Evolutionary conservation across 1,139 yeast genomes (phyloP).

Genomic region (Yarrowia galli): DNA sequence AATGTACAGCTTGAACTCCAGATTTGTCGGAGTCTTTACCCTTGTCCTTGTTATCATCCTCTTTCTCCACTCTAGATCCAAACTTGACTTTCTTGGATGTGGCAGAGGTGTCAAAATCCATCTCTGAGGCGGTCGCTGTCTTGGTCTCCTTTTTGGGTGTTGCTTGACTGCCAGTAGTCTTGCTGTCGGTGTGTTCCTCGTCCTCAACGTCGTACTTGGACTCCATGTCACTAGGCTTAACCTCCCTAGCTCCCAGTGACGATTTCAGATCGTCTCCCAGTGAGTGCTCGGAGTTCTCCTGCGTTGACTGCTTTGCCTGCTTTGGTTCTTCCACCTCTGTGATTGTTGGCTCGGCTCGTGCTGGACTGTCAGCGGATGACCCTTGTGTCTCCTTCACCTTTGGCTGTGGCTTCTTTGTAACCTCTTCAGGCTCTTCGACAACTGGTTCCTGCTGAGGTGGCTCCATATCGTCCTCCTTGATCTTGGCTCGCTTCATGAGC

Average conservation of each 20-base stretch:
- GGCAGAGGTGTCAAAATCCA: conserved; percentile 13
- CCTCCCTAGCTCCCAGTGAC: conserved; percentile 7
- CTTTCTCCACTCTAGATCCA: not conserved
- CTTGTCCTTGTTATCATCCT: not conserved
- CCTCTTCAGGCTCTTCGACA: not conserved
- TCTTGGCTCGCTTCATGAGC: conserved; percentile 52
- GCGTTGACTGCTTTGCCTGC: not conserved
- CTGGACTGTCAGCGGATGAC: too few relatives aligned
- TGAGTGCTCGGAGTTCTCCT: not conserved
- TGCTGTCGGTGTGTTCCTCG: not conserved
- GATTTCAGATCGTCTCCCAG: conserved; percentile 15
- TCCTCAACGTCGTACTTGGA: conserved; percentile 14
- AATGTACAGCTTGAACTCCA: conserved; percentile 19
- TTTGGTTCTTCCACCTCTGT: not conserved
- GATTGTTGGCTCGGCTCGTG: not conserved
- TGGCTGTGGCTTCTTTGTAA: not conserved
- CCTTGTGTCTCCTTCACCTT: not conserved
- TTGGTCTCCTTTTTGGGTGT: conserved; percentile 6
- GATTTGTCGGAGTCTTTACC: not conserved
- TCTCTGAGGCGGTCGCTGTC: conserved; percentile 16
- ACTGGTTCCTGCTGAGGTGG: not conserved
- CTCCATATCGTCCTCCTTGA: conserved; percentile 41
- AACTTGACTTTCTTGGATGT: conserved; percentile 22
- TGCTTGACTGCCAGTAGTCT: not conserved
- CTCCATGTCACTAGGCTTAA: conserved; percentile 10